A percentile compares a stretch with the other conserved stretches of the same genome.
Conservation (phyloP, 2,329 filamentous ascomycete genomes). For the Paramyrothecium roridum region DNA sequence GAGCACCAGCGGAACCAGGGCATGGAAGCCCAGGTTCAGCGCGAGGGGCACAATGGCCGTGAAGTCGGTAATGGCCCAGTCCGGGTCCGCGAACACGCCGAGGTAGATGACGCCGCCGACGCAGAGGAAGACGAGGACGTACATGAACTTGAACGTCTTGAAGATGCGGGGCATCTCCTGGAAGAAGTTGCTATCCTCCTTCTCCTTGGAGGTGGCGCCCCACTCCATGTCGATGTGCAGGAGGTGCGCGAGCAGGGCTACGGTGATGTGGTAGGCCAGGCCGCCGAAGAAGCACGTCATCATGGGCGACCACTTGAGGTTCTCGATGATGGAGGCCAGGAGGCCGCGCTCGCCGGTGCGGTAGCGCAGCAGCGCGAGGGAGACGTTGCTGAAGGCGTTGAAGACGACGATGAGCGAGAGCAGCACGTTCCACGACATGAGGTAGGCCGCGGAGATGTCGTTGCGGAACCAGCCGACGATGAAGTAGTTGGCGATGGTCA, state of each 20-base stretch:
- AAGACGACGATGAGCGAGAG: constrained; percentile 64
- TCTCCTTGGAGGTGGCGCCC: constrained; percentile 58
- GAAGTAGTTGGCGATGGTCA: constrained; percentile 69
- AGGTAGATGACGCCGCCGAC: constrained; percentile 46
- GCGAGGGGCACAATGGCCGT: constrained; percentile 56
- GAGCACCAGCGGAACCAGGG: constrained; percentile 55
- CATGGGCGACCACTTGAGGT: constrained; percentile 61
- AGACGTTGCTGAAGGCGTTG: constrained; percentile 57
- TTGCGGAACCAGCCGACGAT: constrained; percentile 69
- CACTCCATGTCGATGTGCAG: constrained; percentile 42
- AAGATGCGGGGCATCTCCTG: constrained; percentile 53
- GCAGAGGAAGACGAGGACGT: constrained; percentile 46
- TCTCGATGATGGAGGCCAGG: constrained; percentile 34
- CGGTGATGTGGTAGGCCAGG: constrained; percentile 37
- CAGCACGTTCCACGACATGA: constrained; percentile 64
- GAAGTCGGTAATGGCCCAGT: constrained; percentile 56
- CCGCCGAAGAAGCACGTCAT: constrained; percentile 42
- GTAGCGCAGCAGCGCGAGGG: constrained; percentile 61
- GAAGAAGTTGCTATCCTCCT: constrained; percentile 54
- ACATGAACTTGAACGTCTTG: constrained; percentile 48
- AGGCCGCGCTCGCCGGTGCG: constrained; percentile 53
- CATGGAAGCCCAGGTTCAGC: constrained; percentile 44
- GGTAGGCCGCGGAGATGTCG: constrained; percentile 63
- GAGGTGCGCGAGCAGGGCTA: constrained; percentile 38
- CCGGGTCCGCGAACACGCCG: constrained; percentile 41